phyloP scores from a whole-genome alignment of 2,329 filamentous ascomycete species.

The Fusarium xyrophilum region DNA sequence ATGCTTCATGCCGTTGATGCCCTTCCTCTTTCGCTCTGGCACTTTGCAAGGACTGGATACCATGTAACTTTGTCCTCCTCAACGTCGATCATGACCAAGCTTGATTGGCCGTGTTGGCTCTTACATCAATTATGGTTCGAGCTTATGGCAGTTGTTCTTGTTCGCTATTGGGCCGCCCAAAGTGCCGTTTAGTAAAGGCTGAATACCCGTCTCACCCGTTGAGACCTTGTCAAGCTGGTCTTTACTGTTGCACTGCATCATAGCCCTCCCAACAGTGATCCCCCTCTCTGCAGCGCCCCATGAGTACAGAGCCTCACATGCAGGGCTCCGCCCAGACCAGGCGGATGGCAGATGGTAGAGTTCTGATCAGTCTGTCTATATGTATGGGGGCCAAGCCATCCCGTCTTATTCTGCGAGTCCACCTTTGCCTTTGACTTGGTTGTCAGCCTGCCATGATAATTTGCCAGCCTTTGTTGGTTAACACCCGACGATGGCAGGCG shows the following conservation, averaged over 20 bases:
- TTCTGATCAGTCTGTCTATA: slow-evolving; percentile 28
- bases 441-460: slow-evolving; percentile 39
- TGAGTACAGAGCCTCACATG: slow-evolving; percentile 40
- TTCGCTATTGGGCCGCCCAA: slow-evolving; percentile 18
- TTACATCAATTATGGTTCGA: slow-evolving; percentile 13
- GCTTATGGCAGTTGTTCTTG: slow-evolving; percentile 29
- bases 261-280: slow-evolving; percentile 32
- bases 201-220: slow-evolving; percentile 22
- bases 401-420: slow-evolving; percentile 19
- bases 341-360: slow-evolving; percentile 20
- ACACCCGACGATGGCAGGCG: slow-evolving; percentile 45
- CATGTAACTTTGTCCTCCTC: slow-evolving; percentile 15
- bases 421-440: slow-evolving; percentile 15
- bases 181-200: slow-evolving; percentile 10
- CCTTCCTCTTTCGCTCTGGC: background rate
- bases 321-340: slow-evolving; percentile 25
- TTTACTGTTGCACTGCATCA: slow-evolving; percentile 30
- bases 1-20: background rate
- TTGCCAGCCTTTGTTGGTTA: slow-evolving; percentile 26
- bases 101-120: slow-evolving; percentile 23
- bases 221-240: slow-evolving; percentile 24
- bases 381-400: slow-evolving; percentile 39
- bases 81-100: slow-evolving; percentile 22
- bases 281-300: slow-evolving; percentile 24
- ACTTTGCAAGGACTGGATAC: background rate